Conservation (phyloP, 2,329 filamentous ascomycete species). For the Beauveria brongniartii region DNA sequence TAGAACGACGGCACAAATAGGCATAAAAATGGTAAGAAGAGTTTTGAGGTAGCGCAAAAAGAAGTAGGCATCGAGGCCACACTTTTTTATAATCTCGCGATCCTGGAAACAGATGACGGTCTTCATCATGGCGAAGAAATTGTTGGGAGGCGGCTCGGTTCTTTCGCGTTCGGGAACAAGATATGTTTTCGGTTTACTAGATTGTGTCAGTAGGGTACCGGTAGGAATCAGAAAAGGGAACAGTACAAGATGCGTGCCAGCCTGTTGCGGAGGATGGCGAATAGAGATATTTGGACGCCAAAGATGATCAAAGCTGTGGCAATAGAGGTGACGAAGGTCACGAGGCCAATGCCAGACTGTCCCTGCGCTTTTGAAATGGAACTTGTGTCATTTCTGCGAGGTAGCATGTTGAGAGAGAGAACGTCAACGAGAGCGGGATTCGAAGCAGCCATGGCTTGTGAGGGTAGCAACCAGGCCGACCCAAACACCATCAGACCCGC, state of each 20-base stretch:
- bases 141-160: slow-evolving; percentile 62
- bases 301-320: slow-evolving; percentile 56
- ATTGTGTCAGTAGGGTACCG: slow-evolving; percentile 13
- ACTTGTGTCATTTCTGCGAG: not conserved
- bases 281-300: slow-evolving; percentile 57
- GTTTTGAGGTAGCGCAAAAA: slow-evolving; percentile 77
- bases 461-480: slow-evolving; percentile 1
- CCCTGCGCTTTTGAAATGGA: not conserved
- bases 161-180: slow-evolving; percentile 79
- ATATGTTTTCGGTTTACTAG: slow-evolving; percentile 73
- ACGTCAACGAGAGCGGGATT: not conserved
- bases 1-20: slow-evolving; percentile 67
- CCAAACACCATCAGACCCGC: not conserved
- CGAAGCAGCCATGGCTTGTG: not conserved
- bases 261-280: slow-evolving; percentile 69
- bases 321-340: slow-evolving; percentile 55
- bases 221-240: not conserved
- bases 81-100: slow-evolving; percentile 86
- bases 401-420: not conserved
- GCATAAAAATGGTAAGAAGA: slow-evolving; percentile 85
- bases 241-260: slow-evolving; percentile 72
- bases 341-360: slow-evolving; percentile 25
- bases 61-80: slow-evolving; percentile 93
- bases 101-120: slow-evolving; percentile 61
- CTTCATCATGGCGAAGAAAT: slow-evolving; percentile 43